phyloP scores from a whole-genome alignment of 345 rosid genomes.

The Geranium rotundifolium region DNA sequence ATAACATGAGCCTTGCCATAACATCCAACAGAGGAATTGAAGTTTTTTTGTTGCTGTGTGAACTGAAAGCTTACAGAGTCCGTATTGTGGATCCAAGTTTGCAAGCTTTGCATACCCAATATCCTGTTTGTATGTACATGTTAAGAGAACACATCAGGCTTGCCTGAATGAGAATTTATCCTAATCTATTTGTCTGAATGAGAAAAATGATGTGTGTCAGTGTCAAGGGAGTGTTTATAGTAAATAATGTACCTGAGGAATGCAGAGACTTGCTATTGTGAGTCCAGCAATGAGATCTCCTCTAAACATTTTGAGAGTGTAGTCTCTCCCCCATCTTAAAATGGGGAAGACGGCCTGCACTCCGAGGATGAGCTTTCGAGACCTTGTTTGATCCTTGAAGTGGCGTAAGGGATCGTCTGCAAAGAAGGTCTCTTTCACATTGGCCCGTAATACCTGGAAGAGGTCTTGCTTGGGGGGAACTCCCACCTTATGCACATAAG shows the following conservation, averaged over 20 bases:
- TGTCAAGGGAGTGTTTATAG: not conserved
- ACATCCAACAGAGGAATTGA: not conserved
- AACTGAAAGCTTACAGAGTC: constrained; percentile 62
- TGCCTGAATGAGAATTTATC: not conserved
- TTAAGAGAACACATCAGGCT: constrained; percentile 1
- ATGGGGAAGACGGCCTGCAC: constrained; percentile 74
- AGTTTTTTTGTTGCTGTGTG: not conserved
- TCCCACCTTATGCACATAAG: constrained; percentile 61
- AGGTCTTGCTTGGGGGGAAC: constrained; percentile 69
- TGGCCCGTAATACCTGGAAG: constrained; percentile 41
- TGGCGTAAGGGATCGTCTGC: constrained; percentile 74
- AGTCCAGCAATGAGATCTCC: constrained; percentile 84
- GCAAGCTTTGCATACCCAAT: constrained; percentile 91
- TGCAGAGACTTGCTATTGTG: constrained; percentile 96
- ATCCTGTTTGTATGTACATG: constrained; percentile 41
- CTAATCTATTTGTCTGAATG: too few species aligned
- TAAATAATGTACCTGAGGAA: constrained; percentile 62
- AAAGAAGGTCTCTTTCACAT: constrained; percentile 71
- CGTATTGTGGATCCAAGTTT: constrained; percentile 64
- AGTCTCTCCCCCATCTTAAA: constrained; percentile 63
- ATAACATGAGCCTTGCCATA: constrained; percentile 2
- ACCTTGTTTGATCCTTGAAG: constrained; percentile 63
- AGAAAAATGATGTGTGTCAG: not conserved
- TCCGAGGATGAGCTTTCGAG: constrained; percentile 51
- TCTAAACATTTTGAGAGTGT: constrained; percentile 44